Base-by-base conservation (phyloP, 257 asterid genomes). In the Cordia subcordata region DNA sequence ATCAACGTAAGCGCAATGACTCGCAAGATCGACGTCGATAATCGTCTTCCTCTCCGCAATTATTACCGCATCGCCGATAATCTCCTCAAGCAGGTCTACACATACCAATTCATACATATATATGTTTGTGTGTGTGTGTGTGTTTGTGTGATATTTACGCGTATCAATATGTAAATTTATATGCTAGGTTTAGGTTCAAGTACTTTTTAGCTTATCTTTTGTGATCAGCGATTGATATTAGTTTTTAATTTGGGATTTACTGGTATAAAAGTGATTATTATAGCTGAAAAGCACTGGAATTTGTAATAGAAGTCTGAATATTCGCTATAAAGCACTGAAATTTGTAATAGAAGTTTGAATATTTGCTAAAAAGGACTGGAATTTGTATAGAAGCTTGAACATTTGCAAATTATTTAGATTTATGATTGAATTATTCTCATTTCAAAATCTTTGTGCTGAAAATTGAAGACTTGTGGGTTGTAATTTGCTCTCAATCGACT, bases 51-150 rank as follows among this genome's bases (percentile, higher is more conserved):
- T 58, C 86, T 91, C 52, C 90, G 94, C 56, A 82, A 82, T 60
- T 91, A 88, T 76, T 91, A 83, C 64, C 87, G 95, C 35, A 85
- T 91, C 69, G 96, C 98, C 4, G 85, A 88, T 70, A 84, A 77
- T 73, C 94, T 88, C 71, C 98, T 91, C 75, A 85, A 77, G 60
- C 98, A 91, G 96, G 97, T 90, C 14, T 10, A 50, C 13, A 49
- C 42, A 10, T 15, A 20, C 46, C n/a, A n/a, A n/a, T n/a, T n/a
- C n/a, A n/a, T n/a, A n/a, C n/a, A n/a, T n/a, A n/a, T n/a, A n/a
- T n/a, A n/a, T n/a, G n/a, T n/a, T 39, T n/a, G 10, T 33, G 8
- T 51, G 18, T 46, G 57, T 47, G 15, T 23, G 20, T 12, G 13
- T 21, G 4, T 3, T 1, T 27, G 6, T 27, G 35, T 27, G 6